Evolutionary conservation across 495 filamentous ascomycete genomes (phyloP).

Genomic region (Bathelium albidoporum): DNA sequence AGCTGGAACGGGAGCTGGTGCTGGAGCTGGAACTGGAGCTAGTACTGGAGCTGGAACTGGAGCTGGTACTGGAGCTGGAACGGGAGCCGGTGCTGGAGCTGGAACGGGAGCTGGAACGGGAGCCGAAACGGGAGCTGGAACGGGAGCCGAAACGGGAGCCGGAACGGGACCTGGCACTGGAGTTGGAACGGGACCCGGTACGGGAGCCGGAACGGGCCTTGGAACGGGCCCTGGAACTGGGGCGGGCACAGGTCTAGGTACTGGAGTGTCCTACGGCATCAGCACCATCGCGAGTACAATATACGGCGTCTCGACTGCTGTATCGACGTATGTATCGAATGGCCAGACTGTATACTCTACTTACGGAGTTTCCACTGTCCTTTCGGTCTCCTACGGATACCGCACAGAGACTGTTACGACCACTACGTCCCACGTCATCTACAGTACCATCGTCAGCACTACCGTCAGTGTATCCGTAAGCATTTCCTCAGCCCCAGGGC

Average conservation of each 20-base stretch:
- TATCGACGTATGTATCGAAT: constrained; percentile 14
- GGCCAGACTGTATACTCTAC: constrained; percentile 9
- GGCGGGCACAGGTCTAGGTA: constrained; percentile 6
- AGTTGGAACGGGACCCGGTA: background rate
- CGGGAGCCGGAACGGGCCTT: background rate
- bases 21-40: background rate
- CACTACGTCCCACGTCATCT: background rate
- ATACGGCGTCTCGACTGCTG: background rate
- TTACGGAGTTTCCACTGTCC: constrained; percentile 12
- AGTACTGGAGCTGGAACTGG: background rate
- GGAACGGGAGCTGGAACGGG: background rate
- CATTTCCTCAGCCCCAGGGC: constrained; percentile 1
- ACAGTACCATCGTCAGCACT: constrained; percentile 5
- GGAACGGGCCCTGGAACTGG: background rate
- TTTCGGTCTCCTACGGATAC: constrained; percentile 7
- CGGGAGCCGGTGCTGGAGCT: background rate
- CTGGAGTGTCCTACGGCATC: constrained; percentile 7
- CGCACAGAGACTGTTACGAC: constrained; percentile 6
- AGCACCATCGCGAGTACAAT: constrained; percentile 5
- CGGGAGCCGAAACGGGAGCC: constrained; percentile 2
- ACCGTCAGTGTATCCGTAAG: background rate
- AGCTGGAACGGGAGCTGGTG: background rate
- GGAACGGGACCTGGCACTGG: background rate
- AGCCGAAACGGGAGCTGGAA: background rate
- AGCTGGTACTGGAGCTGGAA: background rate